phyloP scores from a whole-genome alignment of 352 stramenopile species.

The Phytopythium boreale region DNA sequence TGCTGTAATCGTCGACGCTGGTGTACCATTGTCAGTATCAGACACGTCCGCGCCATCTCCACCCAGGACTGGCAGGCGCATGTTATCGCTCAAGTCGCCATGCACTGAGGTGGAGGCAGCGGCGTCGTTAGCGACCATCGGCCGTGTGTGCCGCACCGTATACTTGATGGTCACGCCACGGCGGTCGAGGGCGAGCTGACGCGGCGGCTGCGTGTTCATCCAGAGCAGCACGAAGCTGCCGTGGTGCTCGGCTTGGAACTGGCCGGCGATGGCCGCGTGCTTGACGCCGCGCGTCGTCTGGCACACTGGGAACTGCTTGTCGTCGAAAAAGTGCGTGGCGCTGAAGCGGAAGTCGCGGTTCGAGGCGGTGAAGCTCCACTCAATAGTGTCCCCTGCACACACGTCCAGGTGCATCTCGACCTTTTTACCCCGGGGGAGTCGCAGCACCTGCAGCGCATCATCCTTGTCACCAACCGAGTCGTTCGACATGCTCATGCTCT shows the following conservation, averaged over 20 bases:
- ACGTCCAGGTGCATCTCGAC: slow-evolving; percentile 85
- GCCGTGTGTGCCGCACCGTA: slow-evolving; percentile 45
- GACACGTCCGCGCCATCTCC: slow-evolving; percentile 12
- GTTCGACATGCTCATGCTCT: neutral
- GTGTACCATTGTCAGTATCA: neutral
- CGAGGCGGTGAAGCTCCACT: slow-evolving; percentile 58
- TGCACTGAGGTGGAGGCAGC: neutral
- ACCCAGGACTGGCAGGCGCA: slow-evolving; percentile 6
- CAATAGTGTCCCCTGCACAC: slow-evolving; percentile 51
- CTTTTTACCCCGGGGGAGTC: slow-evolving; percentile 53
- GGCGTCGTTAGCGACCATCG: slow-evolving; percentile 6
- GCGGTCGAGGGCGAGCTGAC: slow-evolving; percentile 55
- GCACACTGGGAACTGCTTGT: slow-evolving; percentile 43
- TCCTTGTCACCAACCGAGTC: slow-evolving; percentile 7
- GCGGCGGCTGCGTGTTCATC: slow-evolving; percentile 53
- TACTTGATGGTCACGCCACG: slow-evolving; percentile 65
- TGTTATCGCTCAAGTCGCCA: neutral
- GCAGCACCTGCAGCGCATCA: slow-evolving; percentile 22
- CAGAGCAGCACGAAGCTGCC: slow-evolving; percentile 77
- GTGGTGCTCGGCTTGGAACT: slow-evolving; percentile 46
- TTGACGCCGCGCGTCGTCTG: slow-evolving; percentile 56
- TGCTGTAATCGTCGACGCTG: neutral
- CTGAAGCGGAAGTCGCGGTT: slow-evolving; percentile 63
- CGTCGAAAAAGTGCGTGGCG: slow-evolving; percentile 59
- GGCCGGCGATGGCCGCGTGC: slow-evolving; percentile 50